Evolutionary conservation across 768 basidiomycete genomes (phyloP).

Genomic region (Serendipita vermifera): DNA sequence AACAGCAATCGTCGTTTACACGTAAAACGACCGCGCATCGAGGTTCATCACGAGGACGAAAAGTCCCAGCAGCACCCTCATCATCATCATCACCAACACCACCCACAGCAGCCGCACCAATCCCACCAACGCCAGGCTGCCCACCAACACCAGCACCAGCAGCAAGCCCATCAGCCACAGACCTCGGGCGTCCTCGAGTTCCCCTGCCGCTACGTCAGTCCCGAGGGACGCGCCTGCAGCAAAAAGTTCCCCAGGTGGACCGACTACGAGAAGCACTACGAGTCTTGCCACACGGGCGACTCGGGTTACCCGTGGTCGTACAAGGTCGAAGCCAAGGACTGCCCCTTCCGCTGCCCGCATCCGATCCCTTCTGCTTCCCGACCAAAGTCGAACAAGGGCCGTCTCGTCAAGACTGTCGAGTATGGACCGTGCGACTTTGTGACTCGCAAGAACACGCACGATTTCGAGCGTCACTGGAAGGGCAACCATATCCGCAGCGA

Average conservation of each 20-base stretch:
- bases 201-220: conserved; percentile 6
- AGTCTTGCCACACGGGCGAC: conserved; percentile 8
- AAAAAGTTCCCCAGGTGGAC: conserved; percentile 8
- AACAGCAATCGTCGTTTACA: conserved; percentile 2
- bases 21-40: background rate
- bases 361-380: conserved; percentile 6
- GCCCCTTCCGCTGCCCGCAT: conserved; percentile 8
- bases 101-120: background rate
- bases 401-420: conserved; percentile 7
- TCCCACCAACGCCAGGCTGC: background rate
- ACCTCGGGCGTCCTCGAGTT: background rate
- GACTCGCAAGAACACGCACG: conserved; percentile 9
- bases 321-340: conserved; percentile 8
- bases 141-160: background rate
- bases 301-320: conserved; percentile 8
- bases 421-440: conserved; percentile 9
- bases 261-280: conserved; percentile 7
- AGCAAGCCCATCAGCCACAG: background rate
- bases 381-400: conserved; percentile 3
- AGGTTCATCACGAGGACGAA: background rate
- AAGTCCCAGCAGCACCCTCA: background rate
- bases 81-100: too few relatives aligned
- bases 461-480: conserved; percentile 9
- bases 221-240: background rate
- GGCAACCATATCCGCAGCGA: conserved; percentile 7